Evolutionary conservation across 495 filamentous ascomycete genomes (phyloP).

Genomic region (Podospora pseudopauciseta): DNA sequence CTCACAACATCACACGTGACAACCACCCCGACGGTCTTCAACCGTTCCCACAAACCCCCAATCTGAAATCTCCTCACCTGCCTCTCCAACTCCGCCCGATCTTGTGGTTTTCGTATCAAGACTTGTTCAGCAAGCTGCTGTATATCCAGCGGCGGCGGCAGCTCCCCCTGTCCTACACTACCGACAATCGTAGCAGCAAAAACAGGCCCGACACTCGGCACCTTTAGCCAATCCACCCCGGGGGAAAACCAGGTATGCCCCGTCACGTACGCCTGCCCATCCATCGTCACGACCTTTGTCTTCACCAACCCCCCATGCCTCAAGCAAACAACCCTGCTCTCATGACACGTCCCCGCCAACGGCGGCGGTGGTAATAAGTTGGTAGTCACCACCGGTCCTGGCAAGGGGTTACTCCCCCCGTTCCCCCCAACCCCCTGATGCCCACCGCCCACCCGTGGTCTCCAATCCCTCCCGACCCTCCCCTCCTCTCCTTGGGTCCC

Average conservation of each 20-base stretch:
- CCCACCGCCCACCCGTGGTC: too few relatives aligned
- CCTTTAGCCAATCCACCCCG: background rate
- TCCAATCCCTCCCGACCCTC: too few relatives aligned
- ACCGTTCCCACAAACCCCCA: background rate
- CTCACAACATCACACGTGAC: background rate
- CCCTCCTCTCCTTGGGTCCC: too few relatives aligned
- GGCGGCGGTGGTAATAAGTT: background rate
- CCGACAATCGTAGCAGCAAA: too few relatives aligned
- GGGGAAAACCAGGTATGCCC: background rate
- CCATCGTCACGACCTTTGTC: background rate
- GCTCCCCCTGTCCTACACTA: too few relatives aligned
- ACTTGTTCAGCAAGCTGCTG: background rate
- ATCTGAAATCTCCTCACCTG: background rate
- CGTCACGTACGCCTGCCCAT: background rate
- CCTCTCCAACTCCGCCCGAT: background rate
- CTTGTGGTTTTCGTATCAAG: background rate
- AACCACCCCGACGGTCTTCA: background rate
- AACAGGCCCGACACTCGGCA: background rate
- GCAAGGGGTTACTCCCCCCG: background rate
- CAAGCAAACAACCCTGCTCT: background rate
- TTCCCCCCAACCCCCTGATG: too few relatives aligned
- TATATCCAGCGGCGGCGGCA: background rate
- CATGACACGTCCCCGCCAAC: background rate
- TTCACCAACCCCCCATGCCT: background rate
- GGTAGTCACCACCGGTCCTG: background rate